Percentiles rank a stretch among this genome's conserved stretches.
Evolutionary conservation across 257 asterid species (phyloP).

Genomic region (Nicotiana paniculata): DNA sequence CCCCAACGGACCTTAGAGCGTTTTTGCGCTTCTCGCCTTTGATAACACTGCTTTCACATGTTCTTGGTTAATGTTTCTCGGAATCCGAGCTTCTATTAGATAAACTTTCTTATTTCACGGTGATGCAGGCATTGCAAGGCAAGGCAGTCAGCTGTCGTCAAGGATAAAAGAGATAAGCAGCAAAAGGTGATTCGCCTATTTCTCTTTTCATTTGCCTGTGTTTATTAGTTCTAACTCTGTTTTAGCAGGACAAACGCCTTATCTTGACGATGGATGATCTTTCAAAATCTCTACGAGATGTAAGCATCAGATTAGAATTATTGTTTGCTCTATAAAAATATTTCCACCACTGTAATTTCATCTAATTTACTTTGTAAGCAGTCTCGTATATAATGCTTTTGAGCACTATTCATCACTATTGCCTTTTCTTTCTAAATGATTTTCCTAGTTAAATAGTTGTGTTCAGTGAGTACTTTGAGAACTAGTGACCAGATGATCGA

Average conservation of each 20-base stretch:
- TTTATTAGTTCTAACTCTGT: slow-evolving; percentile 16
- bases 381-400: background rate
- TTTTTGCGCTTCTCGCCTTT: no score
- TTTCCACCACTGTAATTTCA: background rate
- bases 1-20: no score
- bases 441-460: background rate
- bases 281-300: slow-evolving; percentile 90
- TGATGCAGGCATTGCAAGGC: slow-evolving; percentile 86
- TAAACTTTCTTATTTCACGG: slow-evolving; percentile 9
- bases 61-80: background rate
- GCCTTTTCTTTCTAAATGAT: background rate
- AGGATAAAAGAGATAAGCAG: slow-evolving; percentile 92
- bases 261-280: slow-evolving; percentile 95
- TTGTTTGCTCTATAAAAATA: background rate
- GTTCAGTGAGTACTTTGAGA: background rate
- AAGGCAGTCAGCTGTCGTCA: slow-evolving; percentile 66
- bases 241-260: slow-evolving; percentile 79
- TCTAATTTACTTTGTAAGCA: background rate
- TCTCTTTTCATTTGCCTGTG: slow-evolving; percentile 12
- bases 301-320: slow-evolving; percentile 13
- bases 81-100: background rate
- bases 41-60: background rate
- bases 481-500: background rate
- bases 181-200: slow-evolving; percentile 53
- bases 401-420: background rate